Evolutionary conservation across 164 flowering plant species (phyloP).

Genomic region (Tetrastigma voinierianum): DNA sequence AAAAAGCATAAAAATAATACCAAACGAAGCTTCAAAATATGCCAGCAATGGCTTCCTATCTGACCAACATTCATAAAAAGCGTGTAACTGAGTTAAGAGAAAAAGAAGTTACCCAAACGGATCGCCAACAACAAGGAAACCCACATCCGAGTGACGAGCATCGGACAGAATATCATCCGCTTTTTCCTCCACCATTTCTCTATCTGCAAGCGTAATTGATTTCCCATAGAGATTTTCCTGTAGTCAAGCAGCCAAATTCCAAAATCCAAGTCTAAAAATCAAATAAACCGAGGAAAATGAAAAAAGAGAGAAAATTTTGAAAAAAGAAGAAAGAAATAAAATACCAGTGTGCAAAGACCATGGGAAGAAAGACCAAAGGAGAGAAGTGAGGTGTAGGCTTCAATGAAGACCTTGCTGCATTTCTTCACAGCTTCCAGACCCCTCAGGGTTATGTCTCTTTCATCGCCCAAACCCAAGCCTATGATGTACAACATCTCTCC

Average conservation of each 20-base stretch:
- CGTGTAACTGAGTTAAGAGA: too few species aligned
- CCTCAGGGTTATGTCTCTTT: constrained; percentile 76
- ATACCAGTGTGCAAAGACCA: constrained; percentile 75
- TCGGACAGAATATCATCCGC: constrained; percentile 62
- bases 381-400: constrained; percentile 85
- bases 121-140: constrained; percentile 93
- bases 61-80: too few species aligned
- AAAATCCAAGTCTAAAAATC: background rate
- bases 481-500: constrained; percentile 66
- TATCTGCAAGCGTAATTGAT: constrained; percentile 64
- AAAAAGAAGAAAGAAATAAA: background rate
- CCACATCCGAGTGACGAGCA: constrained; percentile 66
- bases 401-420: constrained; percentile 75
- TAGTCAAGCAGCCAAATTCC: background rate
- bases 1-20: too few species aligned
- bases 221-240: constrained; percentile 79
- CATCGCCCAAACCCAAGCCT: constrained; percentile 87
- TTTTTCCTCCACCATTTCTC: constrained; percentile 91
- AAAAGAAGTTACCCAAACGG: constrained; percentile 73
- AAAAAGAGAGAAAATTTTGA: background rate
- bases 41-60: too few species aligned
- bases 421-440: constrained; percentile 81
- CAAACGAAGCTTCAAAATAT: too few species aligned
- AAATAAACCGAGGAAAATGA: background rate
- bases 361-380: constrained; percentile 77